A percentile compares a stretch with the other conserved stretches of the same genome.
These are phyloP conservation scores for Dictyostelium brefeldianum DNA, from an alignment of 78 protist genomes.

Conservation along the genomic window DNA sequence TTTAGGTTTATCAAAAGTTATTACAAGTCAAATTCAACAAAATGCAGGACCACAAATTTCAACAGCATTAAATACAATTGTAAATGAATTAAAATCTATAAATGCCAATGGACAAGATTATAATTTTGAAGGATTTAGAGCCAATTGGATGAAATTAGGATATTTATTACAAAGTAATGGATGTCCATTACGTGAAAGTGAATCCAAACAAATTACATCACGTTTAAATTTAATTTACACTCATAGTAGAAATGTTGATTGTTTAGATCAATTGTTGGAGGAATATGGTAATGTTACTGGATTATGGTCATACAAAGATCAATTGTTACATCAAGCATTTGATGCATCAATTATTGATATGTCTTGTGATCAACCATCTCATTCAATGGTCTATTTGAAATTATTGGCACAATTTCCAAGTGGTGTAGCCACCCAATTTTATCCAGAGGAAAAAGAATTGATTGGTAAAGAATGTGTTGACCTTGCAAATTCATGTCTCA, in stretches of 20 bases:
- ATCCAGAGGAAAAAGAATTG: conserved; percentile 75
- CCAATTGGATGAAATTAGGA: conserved; percentile 75
- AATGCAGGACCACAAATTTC: conserved; percentile 22
- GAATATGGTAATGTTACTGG: conserved; percentile 53
- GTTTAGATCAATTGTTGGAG: conserved; percentile 68
- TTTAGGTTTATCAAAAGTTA: conserved; percentile 57
- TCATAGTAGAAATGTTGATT: conserved; percentile 74
- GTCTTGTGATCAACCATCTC: conserved; percentile 67
- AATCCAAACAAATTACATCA: conserved; percentile 22
- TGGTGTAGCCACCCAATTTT: conserved; percentile 27
- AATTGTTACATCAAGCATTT: conserved; percentile 31
- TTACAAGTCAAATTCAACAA: conserved; percentile 47
- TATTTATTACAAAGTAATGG: conserved; percentile 40
- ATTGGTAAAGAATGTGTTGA: conserved; percentile 76
- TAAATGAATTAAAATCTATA: conserved; percentile 20
- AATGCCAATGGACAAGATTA: conserved; percentile 19
- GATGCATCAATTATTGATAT: conserved; percentile 19
- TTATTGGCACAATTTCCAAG: conserved; percentile 70
- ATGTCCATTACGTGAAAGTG: conserved; percentile 48
- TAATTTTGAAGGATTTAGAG: conserved; percentile 47
- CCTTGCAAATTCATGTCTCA: conserved; percentile 25
- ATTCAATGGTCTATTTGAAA: conserved; percentile 55
- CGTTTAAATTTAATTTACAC: conserved; percentile 66
- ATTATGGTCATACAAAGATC: conserved; percentile 72
- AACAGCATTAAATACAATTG: conserved; percentile 22